Conservation (phyloP, 2,329 filamentous ascomycete genomes). For the Phoma sp. region DNA sequence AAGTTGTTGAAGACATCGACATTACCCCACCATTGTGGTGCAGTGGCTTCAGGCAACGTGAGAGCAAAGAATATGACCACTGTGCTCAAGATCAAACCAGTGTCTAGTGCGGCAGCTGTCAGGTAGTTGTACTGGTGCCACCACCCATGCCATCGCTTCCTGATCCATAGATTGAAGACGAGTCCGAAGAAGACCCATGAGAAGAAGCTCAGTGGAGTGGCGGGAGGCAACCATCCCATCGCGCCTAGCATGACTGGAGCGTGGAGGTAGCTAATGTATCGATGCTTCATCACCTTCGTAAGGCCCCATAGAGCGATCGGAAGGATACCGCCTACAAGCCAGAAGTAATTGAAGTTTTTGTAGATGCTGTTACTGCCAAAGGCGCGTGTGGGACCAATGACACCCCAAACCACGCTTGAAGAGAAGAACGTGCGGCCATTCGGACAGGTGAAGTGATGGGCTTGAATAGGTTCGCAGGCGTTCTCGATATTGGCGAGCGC, state of each 20-base stretch:
- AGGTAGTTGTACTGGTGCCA: slow-evolving; percentile 33
- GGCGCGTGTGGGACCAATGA: slow-evolving; percentile 68
- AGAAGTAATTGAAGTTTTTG: slow-evolving; percentile 65
- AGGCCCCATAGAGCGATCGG: slow-evolving; percentile 50
- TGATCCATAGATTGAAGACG: slow-evolving; percentile 33
- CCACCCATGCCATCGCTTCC: slow-evolving; percentile 30
- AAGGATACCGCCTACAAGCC: slow-evolving; percentile 60
- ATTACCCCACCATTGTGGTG: slow-evolving; percentile 35
- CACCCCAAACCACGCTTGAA: slow-evolving; percentile 71
- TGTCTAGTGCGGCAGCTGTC: slow-evolving; percentile 34
- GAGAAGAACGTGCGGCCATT: slow-evolving; percentile 69
- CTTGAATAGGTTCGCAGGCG: slow-evolving; percentile 48
- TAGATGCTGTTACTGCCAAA: slow-evolving; percentile 69
- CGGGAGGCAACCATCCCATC: slow-evolving; percentile 62
- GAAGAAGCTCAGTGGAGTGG: slow-evolving; percentile 33
- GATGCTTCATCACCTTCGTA: slow-evolving; percentile 61
- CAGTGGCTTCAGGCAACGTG: slow-evolving; percentile 25
- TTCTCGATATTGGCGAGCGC: slow-evolving; percentile 54
- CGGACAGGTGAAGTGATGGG: slow-evolving; percentile 64
- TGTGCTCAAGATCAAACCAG: slow-evolving; percentile 32
- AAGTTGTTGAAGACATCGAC: slow-evolving; percentile 24
- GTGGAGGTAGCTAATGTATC: slow-evolving; percentile 58
- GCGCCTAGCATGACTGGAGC: slow-evolving; percentile 68
- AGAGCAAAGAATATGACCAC: slow-evolving; percentile 37
- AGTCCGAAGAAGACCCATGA: slow-evolving; percentile 33